Base-by-base conservation (phyloP, 495 filamentous ascomycete genomes). In the Podospora pseudocomata region DNA sequence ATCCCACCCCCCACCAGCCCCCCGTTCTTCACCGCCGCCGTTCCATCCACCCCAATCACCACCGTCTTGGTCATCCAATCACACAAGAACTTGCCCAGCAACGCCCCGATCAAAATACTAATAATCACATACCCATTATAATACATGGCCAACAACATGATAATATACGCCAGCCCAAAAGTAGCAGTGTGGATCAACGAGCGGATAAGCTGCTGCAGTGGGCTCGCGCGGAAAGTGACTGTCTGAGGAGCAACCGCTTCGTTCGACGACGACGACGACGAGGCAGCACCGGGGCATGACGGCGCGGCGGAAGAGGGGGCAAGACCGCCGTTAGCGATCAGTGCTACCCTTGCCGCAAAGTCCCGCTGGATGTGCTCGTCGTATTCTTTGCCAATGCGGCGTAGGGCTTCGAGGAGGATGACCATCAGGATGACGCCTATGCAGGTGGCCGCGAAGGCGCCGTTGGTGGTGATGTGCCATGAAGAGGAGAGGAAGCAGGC, bases 61-160 rank as follows among this genome's bases (percentile, higher is more conserved):
- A 75, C 70, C 4, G 68, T 77, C 67, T 49, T 56, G 26, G 65
- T 71, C 76, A 76, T 73, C 82, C 82, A 84, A 56, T 83, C 79
- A 65, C 74, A 81, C 39, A 83, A 11, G 57, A 82, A 83, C 68
- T 81, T 81, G 27, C 82, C 82, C 49, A 84, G 66, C 23, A 77
- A 74, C 3, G 85, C 82, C 13, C 85, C 85, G 65, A 87, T 80
- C 57, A 87, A 74, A 67, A 87, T 86, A 69, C 78, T 81, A 68
- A 87, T 83, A 70, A 87, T 85, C 71, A 87, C 80, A 63, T 86
- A 87, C 18, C 85, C 84, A 64, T 86, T 85, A 71, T 79, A 85
- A 64, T 81, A 82, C 83, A 85, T 86, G 53, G 82, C 86, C 58
- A 87, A 72, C 66, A 87, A 68, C 86, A 88, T 87, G 66, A 87